Evolutionary conservation across 352 stramenopile genomes (phyloP).

Genomic region (Globisporangium iwayamae): DNA sequence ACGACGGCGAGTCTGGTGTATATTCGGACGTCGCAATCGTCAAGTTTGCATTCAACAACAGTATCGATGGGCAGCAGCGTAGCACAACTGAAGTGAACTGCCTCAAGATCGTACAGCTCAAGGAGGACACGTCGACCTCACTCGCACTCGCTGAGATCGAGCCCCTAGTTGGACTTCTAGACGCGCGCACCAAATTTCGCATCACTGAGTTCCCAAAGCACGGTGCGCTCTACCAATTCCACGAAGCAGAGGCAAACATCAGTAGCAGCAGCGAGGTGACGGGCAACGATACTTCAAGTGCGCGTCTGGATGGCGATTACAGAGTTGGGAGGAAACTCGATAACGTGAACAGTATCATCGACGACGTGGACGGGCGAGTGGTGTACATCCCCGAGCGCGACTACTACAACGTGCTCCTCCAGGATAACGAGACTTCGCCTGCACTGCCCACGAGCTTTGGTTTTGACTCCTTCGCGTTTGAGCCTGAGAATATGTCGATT

Average conservation of each 20-base stretch:
- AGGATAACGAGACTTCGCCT: background rate
- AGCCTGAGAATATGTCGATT: conserved; percentile 9
- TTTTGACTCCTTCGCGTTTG: conserved; percentile 41
- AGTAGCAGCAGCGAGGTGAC: background rate
- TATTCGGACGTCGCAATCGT: conserved; percentile 12
- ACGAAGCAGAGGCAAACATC: background rate
- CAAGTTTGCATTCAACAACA: conserved; percentile 11
- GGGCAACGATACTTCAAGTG: background rate
- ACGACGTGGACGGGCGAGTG: conserved; percentile 27
- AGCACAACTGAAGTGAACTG: background rate
- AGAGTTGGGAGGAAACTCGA: conserved; percentile 8
- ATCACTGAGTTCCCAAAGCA: conserved; percentile 36
- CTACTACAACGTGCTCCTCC: conserved; percentile 44
- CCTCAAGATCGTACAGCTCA: conserved; percentile 27
- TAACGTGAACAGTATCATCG: conserved; percentile 12
- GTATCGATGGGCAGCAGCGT: background rate
- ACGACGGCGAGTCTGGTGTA: conserved; percentile 27
- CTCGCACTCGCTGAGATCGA: conserved; percentile 40
- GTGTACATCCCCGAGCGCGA: conserved; percentile 45
- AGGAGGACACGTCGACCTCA: conserved; percentile 48
- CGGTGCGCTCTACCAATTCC: conserved; percentile 54
- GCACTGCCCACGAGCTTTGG: conserved; percentile 1
- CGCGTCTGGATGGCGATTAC: background rate
- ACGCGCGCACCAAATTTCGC: conserved; percentile 24
- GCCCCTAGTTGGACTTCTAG: conserved; percentile 31